Evolutionary conservation across 805 yeast genomes (phyloP).

Genomic region (Wickerhamiella allomyrinae): DNA sequence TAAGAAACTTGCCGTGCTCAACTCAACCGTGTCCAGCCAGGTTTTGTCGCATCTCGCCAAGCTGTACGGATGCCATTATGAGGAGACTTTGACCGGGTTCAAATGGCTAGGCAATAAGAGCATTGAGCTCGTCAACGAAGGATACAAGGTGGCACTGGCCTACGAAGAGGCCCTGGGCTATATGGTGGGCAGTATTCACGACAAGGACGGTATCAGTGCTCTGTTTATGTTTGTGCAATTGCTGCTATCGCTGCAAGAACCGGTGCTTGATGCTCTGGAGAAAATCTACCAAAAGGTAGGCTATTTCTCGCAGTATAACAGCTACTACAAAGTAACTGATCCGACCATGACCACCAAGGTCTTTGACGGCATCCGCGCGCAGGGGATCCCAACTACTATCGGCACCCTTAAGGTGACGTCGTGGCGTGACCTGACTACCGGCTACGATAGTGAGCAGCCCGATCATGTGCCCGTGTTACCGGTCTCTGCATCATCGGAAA

Average conservation of each 20-base stretch:
- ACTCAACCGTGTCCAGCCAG: slow-evolving; percentile 88
- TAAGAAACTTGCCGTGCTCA: slow-evolving; percentile 41
- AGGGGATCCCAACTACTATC: slow-evolving; percentile 32
- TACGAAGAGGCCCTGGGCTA: slow-evolving; percentile 94
- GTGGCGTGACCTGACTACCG: slow-evolving; percentile 78
- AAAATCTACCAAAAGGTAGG: slow-evolving; percentile 56
- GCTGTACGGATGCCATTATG: slow-evolving; percentile 42
- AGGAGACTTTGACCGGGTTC: slow-evolving; percentile 87
- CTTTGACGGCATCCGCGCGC: slow-evolving; percentile 39
- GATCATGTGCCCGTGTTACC: slow-evolving; percentile 54
- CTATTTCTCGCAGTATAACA: slow-evolving; percentile 70
- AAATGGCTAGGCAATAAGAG: slow-evolving; percentile 95
- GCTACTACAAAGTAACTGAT: slow-evolving; percentile 59
- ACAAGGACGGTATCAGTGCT: slow-evolving; percentile 87
- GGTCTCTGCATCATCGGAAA: slow-evolving; percentile 58
- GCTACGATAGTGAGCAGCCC: slow-evolving; percentile 57
- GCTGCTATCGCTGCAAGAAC: slow-evolving; percentile 37
- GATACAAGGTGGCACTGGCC: slow-evolving; percentile 68
- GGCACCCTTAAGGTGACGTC: slow-evolving; percentile 43
- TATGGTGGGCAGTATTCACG: slow-evolving; percentile 66
- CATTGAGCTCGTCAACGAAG: slow-evolving; percentile 48
- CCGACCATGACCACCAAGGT: slow-evolving; percentile 37
- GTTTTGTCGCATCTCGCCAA: slow-evolving; percentile 58
- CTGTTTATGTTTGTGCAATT: slow-evolving; percentile 61
- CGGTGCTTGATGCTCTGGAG: slow-evolving; percentile 39